Conservation (phyloP, 2,329 filamentous ascomycete genomes). For the Annulohypoxylon truncatum region DNA sequence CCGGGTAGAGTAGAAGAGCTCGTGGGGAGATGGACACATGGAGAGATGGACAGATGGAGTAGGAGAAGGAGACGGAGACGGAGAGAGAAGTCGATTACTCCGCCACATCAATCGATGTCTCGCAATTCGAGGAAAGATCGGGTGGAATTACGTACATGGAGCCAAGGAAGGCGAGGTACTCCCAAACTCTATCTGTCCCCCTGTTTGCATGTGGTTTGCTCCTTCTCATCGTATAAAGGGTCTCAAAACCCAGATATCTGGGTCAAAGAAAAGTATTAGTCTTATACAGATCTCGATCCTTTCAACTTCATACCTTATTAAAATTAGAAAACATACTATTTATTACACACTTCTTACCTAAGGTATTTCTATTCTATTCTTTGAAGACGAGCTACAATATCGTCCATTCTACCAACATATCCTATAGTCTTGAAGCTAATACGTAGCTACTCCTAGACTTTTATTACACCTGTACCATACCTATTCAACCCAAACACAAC, state of each 20-base stretch:
- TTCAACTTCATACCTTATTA: not conserved
- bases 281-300: constrained; percentile 25
- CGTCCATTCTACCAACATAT: not conserved
- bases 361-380: constrained; percentile 7
- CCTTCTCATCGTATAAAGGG: constrained; percentile 28
- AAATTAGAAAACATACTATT: constrained; percentile 2
- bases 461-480: constrained; percentile 1
- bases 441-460: constrained; percentile 3
- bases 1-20: constrained; percentile 9
- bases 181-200: constrained; percentile 24
- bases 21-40: constrained; percentile 8
- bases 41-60: not conserved
- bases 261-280: not conserved
- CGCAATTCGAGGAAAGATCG: constrained; percentile 27
- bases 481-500: constrained; percentile 9
- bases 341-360: constrained; percentile 14
- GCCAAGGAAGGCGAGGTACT: constrained; percentile 24
- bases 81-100: constrained; percentile 16
- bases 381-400: not conserved
- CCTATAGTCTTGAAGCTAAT: constrained; percentile 6
- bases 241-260: constrained; percentile 18
- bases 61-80: not conserved
- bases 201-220: not conserved
- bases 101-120: constrained; percentile 23
- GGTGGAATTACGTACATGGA: constrained; percentile 27